A percentile compares a stretch with the other conserved stretches of the same genome.
Evolutionary conservation across 257 asterid genomes (phyloP).

Genomic region (Penstemon eatonii): DNA sequence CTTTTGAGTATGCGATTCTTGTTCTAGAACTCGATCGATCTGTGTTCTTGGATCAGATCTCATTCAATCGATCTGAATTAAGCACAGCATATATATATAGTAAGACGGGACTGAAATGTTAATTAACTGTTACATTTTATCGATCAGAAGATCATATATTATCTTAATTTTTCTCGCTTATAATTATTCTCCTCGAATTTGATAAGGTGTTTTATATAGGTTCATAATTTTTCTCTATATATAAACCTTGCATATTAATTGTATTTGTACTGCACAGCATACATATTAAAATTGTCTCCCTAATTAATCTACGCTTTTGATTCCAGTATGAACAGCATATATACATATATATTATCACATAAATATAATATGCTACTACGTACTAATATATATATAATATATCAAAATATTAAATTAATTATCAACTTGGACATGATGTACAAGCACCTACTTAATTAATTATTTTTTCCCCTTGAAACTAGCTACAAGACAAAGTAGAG

Average conservation of each 20-base stretch:
- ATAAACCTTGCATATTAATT: too few relatives aligned
- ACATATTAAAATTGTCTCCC: slow-evolving; percentile 13
- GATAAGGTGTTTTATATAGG: too few relatives aligned
- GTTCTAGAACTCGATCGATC: slow-evolving; percentile 6
- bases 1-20: neutral
- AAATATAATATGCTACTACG: too few relatives aligned
- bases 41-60: slow-evolving; percentile 11
- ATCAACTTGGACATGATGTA: slow-evolving; percentile 14
- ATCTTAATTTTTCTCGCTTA: too few relatives aligned
- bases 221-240: too few relatives aligned
- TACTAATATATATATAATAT: too few relatives aligned
- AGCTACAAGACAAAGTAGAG: slow-evolving; percentile 40
- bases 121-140: too few relatives aligned
- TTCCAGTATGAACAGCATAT: too few relatives aligned
- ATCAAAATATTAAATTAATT: neutral
- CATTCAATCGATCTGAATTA: neutral
- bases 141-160: too few relatives aligned
- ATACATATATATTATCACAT: too few relatives aligned
- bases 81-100: neutral
- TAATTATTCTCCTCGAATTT: too few relatives aligned
- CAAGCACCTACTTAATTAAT: neutral
- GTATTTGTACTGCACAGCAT: neutral
- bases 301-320: slow-evolving; percentile 23
- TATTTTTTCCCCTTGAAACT: slow-evolving; percentile 9
- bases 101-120: too few relatives aligned